A percentile compares a stretch with the other conserved stretches of the same genome.
Evolutionary conservation across 2,329 filamentous ascomycete genomes (phyloP).

Genomic region (Magnaporthales sp.): DNA sequence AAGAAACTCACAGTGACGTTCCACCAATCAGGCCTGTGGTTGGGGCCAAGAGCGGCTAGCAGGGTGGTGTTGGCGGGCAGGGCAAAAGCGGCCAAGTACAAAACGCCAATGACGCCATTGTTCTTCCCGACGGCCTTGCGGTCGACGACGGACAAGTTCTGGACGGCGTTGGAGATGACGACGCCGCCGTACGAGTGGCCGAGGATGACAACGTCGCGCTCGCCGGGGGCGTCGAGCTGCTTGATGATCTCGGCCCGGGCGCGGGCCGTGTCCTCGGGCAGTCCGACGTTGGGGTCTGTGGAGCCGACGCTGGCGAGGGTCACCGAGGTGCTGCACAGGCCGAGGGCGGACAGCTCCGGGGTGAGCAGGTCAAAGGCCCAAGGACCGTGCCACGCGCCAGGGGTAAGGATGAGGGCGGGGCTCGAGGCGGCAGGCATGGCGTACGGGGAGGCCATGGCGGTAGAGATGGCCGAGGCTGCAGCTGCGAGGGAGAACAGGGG

Average conservation of each 20-base stretch:
- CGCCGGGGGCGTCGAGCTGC: slow-evolving; percentile 2
- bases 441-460: neutral
- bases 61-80: slow-evolving; percentile 5
- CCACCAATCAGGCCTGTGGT: slow-evolving; percentile 8
- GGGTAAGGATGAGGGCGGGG: slow-evolving; percentile 24
- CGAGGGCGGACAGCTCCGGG: slow-evolving; percentile 19
- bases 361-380: slow-evolving; percentile 20
- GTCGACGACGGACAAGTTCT: slow-evolving; percentile 4
- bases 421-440: neutral
- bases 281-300: slow-evolving; percentile 15
- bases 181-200: slow-evolving; percentile 10
- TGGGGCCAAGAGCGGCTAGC: slow-evolving; percentile 5
- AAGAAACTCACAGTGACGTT: slow-evolving; percentile 4
- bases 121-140: slow-evolving; percentile 4
- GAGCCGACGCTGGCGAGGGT: slow-evolving; percentile 23
- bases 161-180: slow-evolving; percentile 6
- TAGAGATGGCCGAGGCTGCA: too few species aligned
- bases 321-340: slow-evolving; percentile 21
- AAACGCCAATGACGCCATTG: slow-evolving; percentile 7
- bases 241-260: slow-evolving; percentile 4
- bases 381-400: slow-evolving; percentile 29
- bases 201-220: slow-evolving; percentile 9
- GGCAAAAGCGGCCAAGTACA: slow-evolving; percentile 9
- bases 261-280: slow-evolving; percentile 6
- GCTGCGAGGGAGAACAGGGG: neutral